A percentile compares a stretch with the other conserved stretches of the same genome.
phyloP scores from a whole-genome alignment of 768 basidiomycete genomes.

The Leccinum ochraceum region DNA sequence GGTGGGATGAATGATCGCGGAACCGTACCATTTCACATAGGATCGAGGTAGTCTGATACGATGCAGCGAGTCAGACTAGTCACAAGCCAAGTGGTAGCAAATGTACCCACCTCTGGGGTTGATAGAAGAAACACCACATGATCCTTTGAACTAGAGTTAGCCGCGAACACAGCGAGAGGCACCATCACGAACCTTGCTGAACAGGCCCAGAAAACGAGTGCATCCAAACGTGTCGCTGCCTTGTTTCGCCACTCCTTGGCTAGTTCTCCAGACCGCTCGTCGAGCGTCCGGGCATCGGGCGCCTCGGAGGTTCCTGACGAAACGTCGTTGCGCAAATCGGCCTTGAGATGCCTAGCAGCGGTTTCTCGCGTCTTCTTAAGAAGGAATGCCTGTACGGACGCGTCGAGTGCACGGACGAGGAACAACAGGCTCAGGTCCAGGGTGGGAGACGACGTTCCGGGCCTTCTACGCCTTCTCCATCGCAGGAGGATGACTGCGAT shows the following conservation, averaged over 20 bases:
- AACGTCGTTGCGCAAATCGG: neutral
- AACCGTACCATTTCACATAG: constrained; percentile 62
- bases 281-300: neutral
- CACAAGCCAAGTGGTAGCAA: neutral
- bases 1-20: neutral
- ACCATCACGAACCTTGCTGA: constrained; percentile 61
- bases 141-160: constrained; percentile 47
- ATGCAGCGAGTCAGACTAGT: constrained; percentile 5
- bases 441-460: constrained; percentile 47
- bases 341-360: neutral
- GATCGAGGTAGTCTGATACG: constrained; percentile 38
- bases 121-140: constrained; percentile 89
- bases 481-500: constrained; percentile 61
- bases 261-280: constrained; percentile 22
- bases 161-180: neutral
- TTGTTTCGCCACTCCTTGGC: constrained; percentile 32
- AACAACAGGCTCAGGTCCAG: constrained; percentile 69
- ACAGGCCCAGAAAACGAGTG: constrained; percentile 73
- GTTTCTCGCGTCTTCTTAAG: constrained; percentile 24
- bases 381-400: constrained; percentile 53
- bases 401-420: constrained; percentile 69
- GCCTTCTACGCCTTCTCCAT: constrained; percentile 37
- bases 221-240: constrained; percentile 56
- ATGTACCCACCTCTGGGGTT: constrained; percentile 61
- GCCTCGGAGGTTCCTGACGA: neutral